Base-by-base conservation (phyloP, 2,329 filamentous ascomycete genomes). In the Tolypocladium tundrense region DNA sequence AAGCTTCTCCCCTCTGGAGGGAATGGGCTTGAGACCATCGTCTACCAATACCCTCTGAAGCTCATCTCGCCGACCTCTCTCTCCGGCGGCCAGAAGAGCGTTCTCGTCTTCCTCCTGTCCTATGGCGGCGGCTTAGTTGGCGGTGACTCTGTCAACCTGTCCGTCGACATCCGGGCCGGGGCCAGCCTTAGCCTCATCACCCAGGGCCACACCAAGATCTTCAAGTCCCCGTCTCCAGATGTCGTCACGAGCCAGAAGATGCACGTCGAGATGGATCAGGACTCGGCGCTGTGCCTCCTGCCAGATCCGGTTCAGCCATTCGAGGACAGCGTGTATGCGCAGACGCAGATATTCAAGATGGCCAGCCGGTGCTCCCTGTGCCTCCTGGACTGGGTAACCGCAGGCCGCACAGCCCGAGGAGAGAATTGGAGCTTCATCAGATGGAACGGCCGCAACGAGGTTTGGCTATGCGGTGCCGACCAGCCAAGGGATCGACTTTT, bases 271-370 rank as follows among this genome's bases (percentile, higher is more conserved):
- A 73, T 88, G 56, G 73, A 77, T 31, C 65, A 76, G 16, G 75
- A 72, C 27, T 82, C 77, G 8, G 80, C 79, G 1, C 75, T 88
- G 16, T 87, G 86, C 66, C 77, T 88, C 60, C 81, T 97, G 13
- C 94, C 94, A 0, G 94, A 99, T 69, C 94, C 94, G 0, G 88
- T 96, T 3, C 93, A 97, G 69, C 94, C 94, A 0, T 97, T 96
- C 70, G 86, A 85, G 60, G 82, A 84, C 61, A 95, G 90, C 67
- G 83, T 88, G 50, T 97, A 96, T 72, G 84, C 88, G 65, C 94
- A 97, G 73, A 80, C 77, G 19, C 94, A 97, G 72, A 81, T 85
- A 24, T 97, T 97, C 72, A 81, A 81, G 41, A 72, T 87, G 55
- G 77, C 77, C 9, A 73, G 76, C 10, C 72, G 68, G 7, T 83